These are phyloP conservation scores for Zelonia costaricensis DNA, from an alignment of 208 protist species.

Conservation along the genomic window DNA sequence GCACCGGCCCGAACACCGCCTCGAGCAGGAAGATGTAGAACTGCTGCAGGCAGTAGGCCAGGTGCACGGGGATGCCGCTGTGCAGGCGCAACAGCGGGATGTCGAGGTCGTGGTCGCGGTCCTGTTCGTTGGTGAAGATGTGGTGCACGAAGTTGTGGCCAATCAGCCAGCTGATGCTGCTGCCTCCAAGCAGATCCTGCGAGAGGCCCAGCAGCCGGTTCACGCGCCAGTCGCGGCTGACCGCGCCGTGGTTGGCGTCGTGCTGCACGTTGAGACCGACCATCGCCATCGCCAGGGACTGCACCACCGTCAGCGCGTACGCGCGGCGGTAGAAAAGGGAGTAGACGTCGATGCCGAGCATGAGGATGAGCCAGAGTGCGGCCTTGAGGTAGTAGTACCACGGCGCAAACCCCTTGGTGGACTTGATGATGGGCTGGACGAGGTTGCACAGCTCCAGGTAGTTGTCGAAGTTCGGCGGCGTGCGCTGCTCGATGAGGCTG, in stretches of 20 bases:
- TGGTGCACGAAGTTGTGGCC: slow-evolving; percentile 80
- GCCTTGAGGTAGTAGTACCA: slow-evolving; percentile 82
- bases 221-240: slow-evolving; percentile 54
- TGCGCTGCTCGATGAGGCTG: slow-evolving; percentile 38
- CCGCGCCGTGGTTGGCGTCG: slow-evolving; percentile 81
- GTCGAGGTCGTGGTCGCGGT: slow-evolving; percentile 67
- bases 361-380: slow-evolving; percentile 41
- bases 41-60: slow-evolving; percentile 75
- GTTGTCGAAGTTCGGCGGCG: slow-evolving; percentile 54
- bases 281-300: slow-evolving; percentile 79
- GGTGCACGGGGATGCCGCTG: slow-evolving; percentile 50
- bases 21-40: slow-evolving; percentile 75
- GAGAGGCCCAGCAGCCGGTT: slow-evolving; percentile 66
- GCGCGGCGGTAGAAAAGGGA: slow-evolving; percentile 57
- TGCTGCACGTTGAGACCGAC: slow-evolving; percentile 86
- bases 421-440: slow-evolving; percentile 52
- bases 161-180: slow-evolving; percentile 79
- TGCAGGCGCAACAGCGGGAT: slow-evolving; percentile 74
- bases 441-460: slow-evolving; percentile 68
- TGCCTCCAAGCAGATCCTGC: slow-evolving; percentile 74
- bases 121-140: slow-evolving; percentile 77
- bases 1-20: slow-evolving; percentile 69
- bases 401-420: slow-evolving; percentile 72
- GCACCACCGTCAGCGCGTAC: slow-evolving; percentile 57
- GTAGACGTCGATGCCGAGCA: slow-evolving; percentile 68